These are phyloP conservation scores for Globisporangium cylindrosporum DNA, from an alignment of 352 stramenopile genomes.

Conservation along the genomic window DNA sequence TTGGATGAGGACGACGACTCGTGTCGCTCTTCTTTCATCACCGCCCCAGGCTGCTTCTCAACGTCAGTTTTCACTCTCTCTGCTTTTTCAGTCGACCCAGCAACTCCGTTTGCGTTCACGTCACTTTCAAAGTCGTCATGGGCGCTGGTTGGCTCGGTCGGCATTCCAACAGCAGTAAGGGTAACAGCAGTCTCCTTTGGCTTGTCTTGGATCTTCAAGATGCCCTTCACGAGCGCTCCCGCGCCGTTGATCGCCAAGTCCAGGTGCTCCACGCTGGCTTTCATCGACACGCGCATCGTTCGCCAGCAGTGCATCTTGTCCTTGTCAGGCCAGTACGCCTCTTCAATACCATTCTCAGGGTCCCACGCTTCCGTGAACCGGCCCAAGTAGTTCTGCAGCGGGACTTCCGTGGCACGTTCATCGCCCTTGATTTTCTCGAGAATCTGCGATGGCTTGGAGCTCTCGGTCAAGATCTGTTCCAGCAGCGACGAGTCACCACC, in stretches of 20 bases:
- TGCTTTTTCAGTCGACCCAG: not conserved
- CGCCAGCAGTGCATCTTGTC: constrained; percentile 88
- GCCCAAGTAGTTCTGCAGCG: constrained; percentile 79
- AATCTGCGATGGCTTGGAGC: constrained; percentile 67
- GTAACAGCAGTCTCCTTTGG: constrained; percentile 9
- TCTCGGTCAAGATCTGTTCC: constrained; percentile 79
- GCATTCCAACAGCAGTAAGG: not conserved
- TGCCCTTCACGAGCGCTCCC: constrained; percentile 64
- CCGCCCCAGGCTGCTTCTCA: not conserved
- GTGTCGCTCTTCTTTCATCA: constrained; percentile 5
- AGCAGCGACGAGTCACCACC: constrained; percentile 43
- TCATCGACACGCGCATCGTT: constrained; percentile 81
- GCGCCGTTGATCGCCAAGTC: constrained; percentile 61
- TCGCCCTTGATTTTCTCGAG: constrained; percentile 74
- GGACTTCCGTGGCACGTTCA: constrained; percentile 60
- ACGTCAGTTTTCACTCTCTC: not conserved
- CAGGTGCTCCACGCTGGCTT: constrained; percentile 66
- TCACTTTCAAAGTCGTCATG: not conserved
- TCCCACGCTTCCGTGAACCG: constrained; percentile 92
- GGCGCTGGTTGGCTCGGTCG: not conserved
- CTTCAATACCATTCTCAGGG: constrained; percentile 94
- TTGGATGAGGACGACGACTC: constrained; percentile 3
- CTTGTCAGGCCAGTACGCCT: constrained; percentile 94
- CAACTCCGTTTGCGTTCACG: not conserved
- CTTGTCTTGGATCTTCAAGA: constrained; percentile 44